Conservation (phyloP, 768 basidiomycete species). For the Leccinellum rugosiceps region DNA sequence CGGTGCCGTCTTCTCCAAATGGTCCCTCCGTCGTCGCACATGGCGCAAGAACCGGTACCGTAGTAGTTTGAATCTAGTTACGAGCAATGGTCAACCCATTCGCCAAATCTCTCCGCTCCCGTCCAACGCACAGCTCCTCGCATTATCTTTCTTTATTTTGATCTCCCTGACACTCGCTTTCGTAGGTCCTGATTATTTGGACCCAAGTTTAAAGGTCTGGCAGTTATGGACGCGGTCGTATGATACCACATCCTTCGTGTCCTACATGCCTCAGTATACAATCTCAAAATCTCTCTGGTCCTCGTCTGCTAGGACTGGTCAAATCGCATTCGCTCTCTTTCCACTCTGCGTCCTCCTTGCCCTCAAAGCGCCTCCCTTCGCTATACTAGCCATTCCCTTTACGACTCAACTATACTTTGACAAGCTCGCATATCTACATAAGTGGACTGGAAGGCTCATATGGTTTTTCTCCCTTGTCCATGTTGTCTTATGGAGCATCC, state of each 20-base stretch:
- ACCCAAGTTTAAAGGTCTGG: slow-evolving; percentile 47
- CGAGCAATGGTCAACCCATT: slow-evolving; percentile 28
- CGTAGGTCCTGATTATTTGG: slow-evolving; percentile 68
- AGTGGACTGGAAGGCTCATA: slow-evolving; percentile 66
- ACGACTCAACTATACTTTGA: slow-evolving; percentile 69
- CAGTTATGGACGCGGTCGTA: slow-evolving; percentile 30
- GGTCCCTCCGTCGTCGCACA: slow-evolving; percentile 55
- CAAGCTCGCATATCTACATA: slow-evolving; percentile 69
- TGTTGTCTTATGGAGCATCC: slow-evolving; percentile 65
- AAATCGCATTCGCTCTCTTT: slow-evolving; percentile 69
- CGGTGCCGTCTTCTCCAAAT: slow-evolving; percentile 57
- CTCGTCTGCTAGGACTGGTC: slow-evolving; percentile 59
- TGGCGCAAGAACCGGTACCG: slow-evolving; percentile 54
- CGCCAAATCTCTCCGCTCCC: slow-evolving; percentile 49
- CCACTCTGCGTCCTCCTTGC: slow-evolving; percentile 70
- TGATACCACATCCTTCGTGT: slow-evolving; percentile 34
- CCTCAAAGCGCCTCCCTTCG: slow-evolving; percentile 69
- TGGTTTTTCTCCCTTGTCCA: slow-evolving; percentile 63
- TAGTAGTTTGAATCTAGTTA: slow-evolving; percentile 35
- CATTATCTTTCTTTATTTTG: slow-evolving; percentile 42
- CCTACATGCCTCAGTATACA: slow-evolving; percentile 50
- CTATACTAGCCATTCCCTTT: slow-evolving; percentile 61
- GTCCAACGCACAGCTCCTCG: slow-evolving; percentile 61
- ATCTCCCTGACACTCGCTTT: slow-evolving; percentile 47
- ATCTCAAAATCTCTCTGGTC: slow-evolving; percentile 74